phyloP scores from a whole-genome alignment of 2,329 filamentous ascomycete genomes.

The Aureobasidium vineae region DNA sequence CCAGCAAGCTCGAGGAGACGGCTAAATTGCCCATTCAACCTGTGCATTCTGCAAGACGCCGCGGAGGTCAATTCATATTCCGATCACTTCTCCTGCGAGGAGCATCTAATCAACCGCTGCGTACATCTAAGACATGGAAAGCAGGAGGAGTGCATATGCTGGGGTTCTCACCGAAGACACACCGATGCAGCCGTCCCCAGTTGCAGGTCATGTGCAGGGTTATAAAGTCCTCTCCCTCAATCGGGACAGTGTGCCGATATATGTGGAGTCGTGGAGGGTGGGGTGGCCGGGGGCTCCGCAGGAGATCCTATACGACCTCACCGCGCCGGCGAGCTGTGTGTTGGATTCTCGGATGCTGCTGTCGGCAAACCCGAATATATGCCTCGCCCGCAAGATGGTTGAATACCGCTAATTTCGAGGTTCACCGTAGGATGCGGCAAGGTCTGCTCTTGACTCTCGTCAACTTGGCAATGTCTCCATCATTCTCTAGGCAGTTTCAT shows the following conservation, averaged over 20 bases:
- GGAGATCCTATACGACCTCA: constrained; percentile 13
- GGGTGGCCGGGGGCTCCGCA: constrained; percentile 17
- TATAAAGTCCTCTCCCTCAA: not conserved
- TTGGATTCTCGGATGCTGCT: not conserved
- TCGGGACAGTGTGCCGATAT: constrained; percentile 9
- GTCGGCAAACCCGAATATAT: not conserved
- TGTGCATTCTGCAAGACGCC: not conserved
- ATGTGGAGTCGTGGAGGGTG: constrained; percentile 20
- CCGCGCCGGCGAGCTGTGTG: not conserved
- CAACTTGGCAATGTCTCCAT: constrained; percentile 15
- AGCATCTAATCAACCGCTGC: not conserved
- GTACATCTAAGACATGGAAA: not conserved
- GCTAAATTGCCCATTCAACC: not conserved
- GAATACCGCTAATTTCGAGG: not conserved
- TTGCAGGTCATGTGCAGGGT: constrained; percentile 19
- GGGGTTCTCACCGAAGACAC: constrained; percentile 16
- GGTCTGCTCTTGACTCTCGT: not conserved
- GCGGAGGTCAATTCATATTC: not conserved
- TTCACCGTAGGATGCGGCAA: constrained; percentile 1
- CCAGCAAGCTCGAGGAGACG: not conserved
- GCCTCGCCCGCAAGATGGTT: not conserved
- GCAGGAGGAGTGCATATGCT: not conserved
- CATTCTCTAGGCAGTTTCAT: constrained; percentile 12
- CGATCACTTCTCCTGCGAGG: not conserved
- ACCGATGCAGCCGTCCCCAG: constrained; percentile 1